phyloP scores from a whole-genome alignment of 768 basidiomycete genomes.

The Xerocomus brunneocitrinus region DNA sequence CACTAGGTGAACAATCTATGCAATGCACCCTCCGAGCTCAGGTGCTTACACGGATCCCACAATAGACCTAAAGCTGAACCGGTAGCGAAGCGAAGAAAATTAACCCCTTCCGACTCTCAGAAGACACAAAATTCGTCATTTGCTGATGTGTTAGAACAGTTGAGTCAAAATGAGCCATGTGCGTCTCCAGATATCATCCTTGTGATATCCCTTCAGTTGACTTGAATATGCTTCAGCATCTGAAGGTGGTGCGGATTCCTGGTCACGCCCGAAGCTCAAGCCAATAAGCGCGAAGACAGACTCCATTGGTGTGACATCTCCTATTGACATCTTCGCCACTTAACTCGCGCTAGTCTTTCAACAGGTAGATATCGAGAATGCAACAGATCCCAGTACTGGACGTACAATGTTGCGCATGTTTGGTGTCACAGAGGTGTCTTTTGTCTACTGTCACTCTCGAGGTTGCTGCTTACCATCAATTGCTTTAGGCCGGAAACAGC shows the following conservation, averaged over 20 bases:
- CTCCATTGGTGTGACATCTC: constrained; percentile 52
- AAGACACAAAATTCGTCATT: constrained; percentile 42
- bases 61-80: constrained; percentile 36
- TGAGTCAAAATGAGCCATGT: constrained; percentile 53
- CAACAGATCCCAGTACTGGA: constrained; percentile 40
- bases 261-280: constrained; percentile 61
- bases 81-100: constrained; percentile 51
- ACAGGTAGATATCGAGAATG: constrained; percentile 89
- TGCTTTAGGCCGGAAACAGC: constrained; percentile 72
- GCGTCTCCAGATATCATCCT: constrained; percentile 14
- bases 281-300: constrained; percentile 57
- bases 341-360: constrained; percentile 66
- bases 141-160: constrained; percentile 56
- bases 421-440: constrained; percentile 79
- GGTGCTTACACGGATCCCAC: constrained; percentile 4
- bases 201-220: not conserved
- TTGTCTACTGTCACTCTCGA: not conserved
- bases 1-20: constrained; percentile 11
- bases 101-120: constrained; percentile 35
- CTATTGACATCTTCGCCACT: not conserved
- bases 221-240: constrained; percentile 38
- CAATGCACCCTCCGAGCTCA: not conserved
- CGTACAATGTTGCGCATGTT: constrained; percentile 64
- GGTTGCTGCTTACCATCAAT: constrained; percentile 1
- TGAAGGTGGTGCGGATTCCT: constrained; percentile 75